Base-by-base conservation (phyloP, 2,329 filamentous ascomycete genomes). In the Neospermospora avenae region DNA sequence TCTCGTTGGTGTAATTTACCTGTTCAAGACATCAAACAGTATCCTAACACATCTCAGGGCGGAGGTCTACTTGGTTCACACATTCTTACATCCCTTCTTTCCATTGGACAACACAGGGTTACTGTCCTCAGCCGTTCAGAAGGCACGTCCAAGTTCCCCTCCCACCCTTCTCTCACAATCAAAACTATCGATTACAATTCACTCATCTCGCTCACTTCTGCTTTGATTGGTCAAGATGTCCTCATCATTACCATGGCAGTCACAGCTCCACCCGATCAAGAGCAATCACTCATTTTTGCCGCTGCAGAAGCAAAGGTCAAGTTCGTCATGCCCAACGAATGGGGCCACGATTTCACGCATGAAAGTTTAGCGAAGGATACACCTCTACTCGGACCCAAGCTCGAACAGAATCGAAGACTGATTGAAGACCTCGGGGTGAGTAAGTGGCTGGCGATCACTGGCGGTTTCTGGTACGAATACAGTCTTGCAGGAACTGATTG, bases 261-360 rank as follows among this genome's bases (percentile, higher is more conserved):
- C 0, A 63, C 51, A 0, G 81, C 80, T 0, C 75, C 80, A 0
- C 70, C 61, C 0, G 78, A 79, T 10, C 77, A 77, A 1, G 77
- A 84, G 45, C 68, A 66, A 56, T 81, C 80, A 62, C 74, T 87
- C 18, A 72, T 85, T 61, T 70, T 75, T 6, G 84, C 84, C 0
- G 84, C 84, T 0, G 79, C 78, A 4, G 77, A 78, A 35, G 83
- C 84, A 0, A 78, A 79, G 1, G 76, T 87, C 2, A 75, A 77
- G 1, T 85, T 79, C 67, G 67, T 87, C 51, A 74, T 86, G 68
- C 84, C 83, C 1, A 86, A 85, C 64, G 73, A 73, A 20, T 84
- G 74, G 66, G 76, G 75, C 8, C 25, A 34, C n/a, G 60, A 65
- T 18, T 42, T 57, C 31, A 14, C 22, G 3, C 62, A 63, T 42